phyloP scores from a whole-genome alignment of 371 early-diverging fungal species.

The Rhizomucor miehei region DNA sequence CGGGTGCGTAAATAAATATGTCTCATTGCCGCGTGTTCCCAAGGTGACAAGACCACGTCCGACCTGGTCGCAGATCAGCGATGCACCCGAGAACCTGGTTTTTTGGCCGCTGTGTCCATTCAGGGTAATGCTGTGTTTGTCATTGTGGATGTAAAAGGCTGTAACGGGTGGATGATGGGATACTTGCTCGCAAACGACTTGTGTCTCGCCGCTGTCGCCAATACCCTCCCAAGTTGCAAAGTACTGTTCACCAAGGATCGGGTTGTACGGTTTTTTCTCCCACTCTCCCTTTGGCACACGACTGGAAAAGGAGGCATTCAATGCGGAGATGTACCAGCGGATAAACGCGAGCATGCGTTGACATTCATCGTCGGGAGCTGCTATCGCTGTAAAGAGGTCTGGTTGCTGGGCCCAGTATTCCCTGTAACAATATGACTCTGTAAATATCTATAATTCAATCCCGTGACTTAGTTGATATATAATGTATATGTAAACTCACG shows the following conservation, averaged over 20 bases:
- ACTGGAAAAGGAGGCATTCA: constrained; percentile 64
- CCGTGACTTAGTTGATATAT: not conserved
- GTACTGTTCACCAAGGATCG: constrained; percentile 9
- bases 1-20: constrained; percentile 32
- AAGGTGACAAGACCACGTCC: too few relatives aligned
- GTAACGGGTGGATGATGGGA: constrained; percentile 75
- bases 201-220: constrained; percentile 55
- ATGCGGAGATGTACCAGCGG: constrained; percentile 75
- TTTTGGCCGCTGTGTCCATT: constrained; percentile 37
- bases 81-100: too few relatives aligned
- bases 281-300: constrained; percentile 44
- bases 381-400: constrained; percentile 61
- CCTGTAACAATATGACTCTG: constrained; percentile 42
- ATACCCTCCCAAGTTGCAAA: constrained; percentile 29
- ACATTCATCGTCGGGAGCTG: constrained; percentile 48
- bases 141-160: constrained; percentile 61
- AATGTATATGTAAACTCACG: not conserved
- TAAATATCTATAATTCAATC: not conserved
- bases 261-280: constrained; percentile 84
- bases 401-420: constrained; percentile 74
- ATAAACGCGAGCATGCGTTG: constrained; percentile 67
- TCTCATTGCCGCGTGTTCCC: constrained; percentile 17
- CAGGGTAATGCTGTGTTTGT: constrained; percentile 55
- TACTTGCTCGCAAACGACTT: constrained; percentile 66
- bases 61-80: too few relatives aligned